phyloP scores from a whole-genome alignment of 352 stramenopile species.

The Globisporangium canariense region DNA sequence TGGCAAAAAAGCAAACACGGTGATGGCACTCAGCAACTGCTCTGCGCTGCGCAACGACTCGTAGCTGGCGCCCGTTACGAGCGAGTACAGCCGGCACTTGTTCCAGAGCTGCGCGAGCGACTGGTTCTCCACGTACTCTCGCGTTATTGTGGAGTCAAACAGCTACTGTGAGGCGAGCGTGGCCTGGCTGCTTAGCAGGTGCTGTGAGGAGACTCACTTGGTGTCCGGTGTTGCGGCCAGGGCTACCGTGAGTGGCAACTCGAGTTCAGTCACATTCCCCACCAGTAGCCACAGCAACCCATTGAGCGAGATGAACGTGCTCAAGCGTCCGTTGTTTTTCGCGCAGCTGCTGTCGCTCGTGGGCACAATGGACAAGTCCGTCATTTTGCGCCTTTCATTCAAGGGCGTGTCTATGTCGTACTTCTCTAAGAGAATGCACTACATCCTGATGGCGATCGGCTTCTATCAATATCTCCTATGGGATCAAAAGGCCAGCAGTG shows the following conservation, averaged over 20 bases:
- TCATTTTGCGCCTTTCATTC: not conserved
- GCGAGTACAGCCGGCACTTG: constrained; percentile 1
- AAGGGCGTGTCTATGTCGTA: not conserved
- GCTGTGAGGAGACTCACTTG: not conserved
- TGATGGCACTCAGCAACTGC: not conserved
- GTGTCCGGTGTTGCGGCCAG: no score
- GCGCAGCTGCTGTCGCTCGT: not conserved
- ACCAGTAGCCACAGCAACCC: not conserved
- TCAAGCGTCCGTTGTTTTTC: not conserved
- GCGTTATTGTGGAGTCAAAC: not conserved
- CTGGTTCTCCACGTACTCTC: not conserved
- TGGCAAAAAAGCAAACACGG: not conserved
- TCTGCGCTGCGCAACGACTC: not conserved
- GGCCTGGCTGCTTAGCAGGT: not conserved
- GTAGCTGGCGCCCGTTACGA: not conserved
- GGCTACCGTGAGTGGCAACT: no score
- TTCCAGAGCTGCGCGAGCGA: not conserved
- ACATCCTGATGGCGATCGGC: not conserved
- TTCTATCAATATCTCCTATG: not conserved
- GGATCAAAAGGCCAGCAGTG: not conserved
- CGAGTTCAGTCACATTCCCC: no score
- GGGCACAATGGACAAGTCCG: not conserved
- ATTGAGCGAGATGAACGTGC: not conserved
- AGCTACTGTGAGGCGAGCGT: not conserved
- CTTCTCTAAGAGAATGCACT: not conserved